Evolutionary conservation across 257 asterid species (phyloP).

Genomic region (Solanum lycopersicoides): DNA sequence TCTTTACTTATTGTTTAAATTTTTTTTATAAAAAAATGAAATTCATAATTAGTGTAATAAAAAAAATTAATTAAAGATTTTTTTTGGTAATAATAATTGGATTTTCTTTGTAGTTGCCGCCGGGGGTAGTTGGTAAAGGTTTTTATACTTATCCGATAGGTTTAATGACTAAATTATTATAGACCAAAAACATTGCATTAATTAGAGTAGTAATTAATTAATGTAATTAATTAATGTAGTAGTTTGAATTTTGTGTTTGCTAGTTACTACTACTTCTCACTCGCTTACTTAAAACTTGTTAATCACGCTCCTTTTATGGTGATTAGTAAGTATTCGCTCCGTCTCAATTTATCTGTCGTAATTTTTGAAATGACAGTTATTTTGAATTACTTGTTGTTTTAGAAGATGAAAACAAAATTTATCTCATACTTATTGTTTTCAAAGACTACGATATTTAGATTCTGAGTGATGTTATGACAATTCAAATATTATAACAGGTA

Average conservation of each 20-base stretch:
- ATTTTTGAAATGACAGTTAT: background rate
- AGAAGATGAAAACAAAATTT: background rate
- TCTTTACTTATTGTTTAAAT: background rate
- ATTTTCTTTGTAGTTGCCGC: constrained; percentile 12
- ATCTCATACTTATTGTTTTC: background rate
- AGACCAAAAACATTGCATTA: constrained; percentile 6
- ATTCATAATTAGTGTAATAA: background rate
- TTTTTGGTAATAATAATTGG: background rate
- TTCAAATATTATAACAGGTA: too few species aligned
- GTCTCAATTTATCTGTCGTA: background rate
- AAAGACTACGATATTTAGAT: background rate
- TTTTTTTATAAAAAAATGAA: background rate
- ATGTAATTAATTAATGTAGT: constrained; percentile 4
- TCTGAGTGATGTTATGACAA: background rate
- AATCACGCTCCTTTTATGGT: constrained; percentile 2
- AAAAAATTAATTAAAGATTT: background rate
- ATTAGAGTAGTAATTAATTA: background rate
- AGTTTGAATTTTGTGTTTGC: constrained; percentile 8
- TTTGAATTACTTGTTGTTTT: background rate
- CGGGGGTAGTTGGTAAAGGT: constrained; percentile 1
- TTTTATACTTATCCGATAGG: background rate
- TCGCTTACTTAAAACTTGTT: background rate
- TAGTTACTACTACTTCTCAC: background rate
- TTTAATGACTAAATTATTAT: background rate
- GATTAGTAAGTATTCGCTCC: background rate